These are phyloP conservation scores for Phytophthora sp. DNA, from an alignment of 352 stramenopile species.

Conservation along the genomic window DNA sequence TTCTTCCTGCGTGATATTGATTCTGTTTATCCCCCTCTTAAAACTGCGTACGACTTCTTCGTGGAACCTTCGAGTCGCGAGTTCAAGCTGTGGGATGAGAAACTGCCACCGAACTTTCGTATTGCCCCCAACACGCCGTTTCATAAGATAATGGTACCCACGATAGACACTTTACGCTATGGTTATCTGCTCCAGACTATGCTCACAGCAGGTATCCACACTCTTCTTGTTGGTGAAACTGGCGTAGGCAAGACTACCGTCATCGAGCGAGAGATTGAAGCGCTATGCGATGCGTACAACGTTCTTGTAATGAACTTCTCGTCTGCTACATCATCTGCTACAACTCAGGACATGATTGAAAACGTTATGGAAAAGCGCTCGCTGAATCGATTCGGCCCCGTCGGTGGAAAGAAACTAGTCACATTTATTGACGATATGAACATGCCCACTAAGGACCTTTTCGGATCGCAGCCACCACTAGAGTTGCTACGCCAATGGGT, in stretches of 20 bases:
- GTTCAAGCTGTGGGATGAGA: conserved; percentile 89
- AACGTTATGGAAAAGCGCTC: conserved; percentile 91
- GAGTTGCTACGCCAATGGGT: conserved; percentile 92
- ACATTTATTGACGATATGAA: conserved; percentile 95
- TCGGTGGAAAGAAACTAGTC: conserved; percentile 88
- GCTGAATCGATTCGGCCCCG: conserved; percentile 88
- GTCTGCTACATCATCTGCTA: conserved; percentile 85
- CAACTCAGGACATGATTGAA: conserved; percentile 92
- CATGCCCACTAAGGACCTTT: conserved; percentile 91
- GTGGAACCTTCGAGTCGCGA: conserved; percentile 82
- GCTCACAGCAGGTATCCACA: conserved; percentile 73
- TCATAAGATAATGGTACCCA: conserved; percentile 90
- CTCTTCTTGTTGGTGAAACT: conserved; percentile 89
- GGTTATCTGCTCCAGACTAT: conserved; percentile 85
- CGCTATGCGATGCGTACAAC: conserved; percentile 78
- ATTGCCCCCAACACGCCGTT: conserved; percentile 78
- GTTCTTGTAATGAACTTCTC: conserved; percentile 91
- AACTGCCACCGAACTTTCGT: conserved; percentile 76
- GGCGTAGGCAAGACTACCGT: conserved; percentile 92
- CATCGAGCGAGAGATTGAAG: conserved; percentile 82
- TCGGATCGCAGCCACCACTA: conserved; percentile 91
- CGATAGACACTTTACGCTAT: conserved; percentile 85
- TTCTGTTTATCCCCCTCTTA: conserved; percentile 90
- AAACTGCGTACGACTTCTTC: conserved; percentile 94
- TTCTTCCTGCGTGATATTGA: conserved; percentile 93